Evolutionary conservation across 345 rosid genomes (phyloP), one percentile per base, ranked within the genome.

Genomic region (Linum tenue): DNA sequence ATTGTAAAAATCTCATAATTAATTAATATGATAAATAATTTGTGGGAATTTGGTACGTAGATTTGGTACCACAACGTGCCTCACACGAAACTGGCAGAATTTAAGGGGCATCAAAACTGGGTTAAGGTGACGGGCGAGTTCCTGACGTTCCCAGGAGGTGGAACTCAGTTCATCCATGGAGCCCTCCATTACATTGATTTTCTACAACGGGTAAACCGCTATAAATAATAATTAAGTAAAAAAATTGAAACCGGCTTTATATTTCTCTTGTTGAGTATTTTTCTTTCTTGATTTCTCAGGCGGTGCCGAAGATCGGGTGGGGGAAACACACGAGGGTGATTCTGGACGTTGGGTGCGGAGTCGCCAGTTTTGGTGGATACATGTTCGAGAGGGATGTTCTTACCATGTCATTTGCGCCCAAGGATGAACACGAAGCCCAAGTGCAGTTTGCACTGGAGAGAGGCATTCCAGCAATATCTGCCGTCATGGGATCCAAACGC

Each of bases 31-130:
- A n/a, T n/a, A n/a, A n/a, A n/a, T 68, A 3, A 0, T 67, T 66
- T 66, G 71, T 22, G 31, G 31, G 31, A 22, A 22, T 22, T 22
- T 22, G 31, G 31, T 22, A 22, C 31, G 64, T 80, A 94, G 97
- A 90, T 94, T 83, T 90, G 99, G 99, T 94, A 90, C 66, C 86
- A 79, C 37, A 94, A 94, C 66, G 99, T 90, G 53, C 96, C 99
- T 62, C 88, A 90, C 74, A 78, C 88, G 55, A 65, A 12, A 78
- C 78, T 94, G 56, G 97, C 91, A 6, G 79, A 84, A 62, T 82
- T 94, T 68, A 94, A 94, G 76, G 97, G 97, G 63, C 99, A 90
- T 64, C 99, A 94, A 64, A 94, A 94, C 63, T 90, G 97, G 99
- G 87, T 94, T 17, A 90, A 90, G 79, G 88, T 90, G 42, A 79